Percentiles rank a stretch among this genome's conserved stretches.
phyloP scores from a whole-genome alignment of 2,329 filamentous ascomycete genomes.

The Botryotinia narcissicola region DNA sequence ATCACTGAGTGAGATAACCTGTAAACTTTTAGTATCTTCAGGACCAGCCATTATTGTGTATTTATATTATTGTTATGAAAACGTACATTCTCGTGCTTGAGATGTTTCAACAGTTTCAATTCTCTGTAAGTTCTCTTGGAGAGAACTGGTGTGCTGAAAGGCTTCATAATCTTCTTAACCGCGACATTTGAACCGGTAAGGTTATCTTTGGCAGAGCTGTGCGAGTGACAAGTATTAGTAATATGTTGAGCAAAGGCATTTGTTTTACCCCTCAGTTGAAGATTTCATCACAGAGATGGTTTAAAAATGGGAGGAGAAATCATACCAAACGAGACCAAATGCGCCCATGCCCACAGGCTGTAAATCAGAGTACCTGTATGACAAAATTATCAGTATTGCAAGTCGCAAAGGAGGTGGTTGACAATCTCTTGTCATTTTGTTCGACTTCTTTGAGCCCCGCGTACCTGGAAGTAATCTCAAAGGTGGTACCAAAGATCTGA shows the following conservation, averaged over 20 bases:
- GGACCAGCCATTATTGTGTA: constrained; percentile 7
- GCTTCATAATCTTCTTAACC: constrained; percentile 99
- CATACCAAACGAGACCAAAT: constrained; percentile 95
- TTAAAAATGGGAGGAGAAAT: constrained; percentile 19
- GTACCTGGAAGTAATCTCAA: constrained; percentile 98
- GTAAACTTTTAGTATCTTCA: constrained; percentile 31
- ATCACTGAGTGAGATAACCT: constrained; percentile 97
- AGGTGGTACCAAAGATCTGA: constrained; percentile 99
- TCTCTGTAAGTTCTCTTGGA: constrained; percentile 98
- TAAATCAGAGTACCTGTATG: constrained; percentile 89
- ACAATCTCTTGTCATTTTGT: neutral
- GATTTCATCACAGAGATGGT: neutral
- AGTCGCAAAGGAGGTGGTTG: constrained; percentile 24
- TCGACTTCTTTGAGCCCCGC: constrained; percentile 26
- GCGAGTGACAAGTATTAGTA: constrained; percentile 25
- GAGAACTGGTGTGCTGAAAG: constrained; percentile 97
- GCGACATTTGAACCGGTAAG: constrained; percentile 95
- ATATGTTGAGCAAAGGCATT: constrained; percentile 1
- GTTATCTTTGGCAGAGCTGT: constrained; percentile 93
- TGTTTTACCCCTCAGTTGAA: constrained; percentile 14
- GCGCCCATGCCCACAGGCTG: constrained; percentile 99
- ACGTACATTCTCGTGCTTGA: constrained; percentile 89
- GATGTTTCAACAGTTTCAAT: constrained; percentile 93
- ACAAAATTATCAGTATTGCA: constrained; percentile 26
- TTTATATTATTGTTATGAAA: neutral